A percentile compares a stretch with the other conserved stretches of the same genome.
These are phyloP conservation scores for Blattamonas nauphoetae DNA, from an alignment of 78 protist species.

Conservation along the genomic window DNA sequence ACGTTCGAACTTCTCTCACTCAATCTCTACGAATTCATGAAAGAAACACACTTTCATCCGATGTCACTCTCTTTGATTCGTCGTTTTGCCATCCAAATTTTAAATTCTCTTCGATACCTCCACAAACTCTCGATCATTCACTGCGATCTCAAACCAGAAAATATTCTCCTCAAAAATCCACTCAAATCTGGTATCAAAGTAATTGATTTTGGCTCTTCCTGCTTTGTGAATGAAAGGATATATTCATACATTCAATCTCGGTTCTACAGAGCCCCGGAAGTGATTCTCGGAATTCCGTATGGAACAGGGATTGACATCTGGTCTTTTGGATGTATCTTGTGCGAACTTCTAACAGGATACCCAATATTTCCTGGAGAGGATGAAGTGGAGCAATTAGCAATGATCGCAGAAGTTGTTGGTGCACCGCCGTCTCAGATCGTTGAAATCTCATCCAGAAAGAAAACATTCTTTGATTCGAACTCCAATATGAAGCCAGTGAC, in stretches of 20 bases:
- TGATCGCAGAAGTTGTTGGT: conserved; percentile 67
- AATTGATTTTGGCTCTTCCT: conserved; percentile 79
- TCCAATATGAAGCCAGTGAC: conserved; percentile 20
- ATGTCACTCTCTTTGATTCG: conserved; percentile 31
- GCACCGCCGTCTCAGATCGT: conserved; percentile 59
- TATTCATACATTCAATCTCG: conserved; percentile 82
- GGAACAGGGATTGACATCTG: conserved; percentile 88
- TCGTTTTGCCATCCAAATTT: conserved; percentile 67
- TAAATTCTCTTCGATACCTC: conserved; percentile 55
- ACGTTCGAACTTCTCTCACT: conserved; percentile 56
- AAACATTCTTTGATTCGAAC: conserved; percentile 31
- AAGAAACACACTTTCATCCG: conserved; percentile 48
- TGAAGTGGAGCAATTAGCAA: conserved; percentile 65
- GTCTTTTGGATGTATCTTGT: conserved; percentile 90
- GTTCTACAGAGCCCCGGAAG: conserved; percentile 88
- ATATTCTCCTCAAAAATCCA: conserved; percentile 75
- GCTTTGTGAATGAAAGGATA: conserved; percentile 75
- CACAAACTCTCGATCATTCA: conserved; percentile 68
- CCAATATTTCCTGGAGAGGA: conserved; percentile 86
- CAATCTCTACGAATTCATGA: conserved; percentile 71
- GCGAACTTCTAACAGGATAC: conserved; percentile 65
- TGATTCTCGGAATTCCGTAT: conserved; percentile 72
- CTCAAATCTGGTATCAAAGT: conserved; percentile 50
- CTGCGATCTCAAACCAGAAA: conserved; percentile 94
- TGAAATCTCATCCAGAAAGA: conserved; percentile 23